Evolutionary conservation across 371 early-diverging fungal genomes (phyloP).

Genomic region (Syncephalastrum racemosum): DNA sequence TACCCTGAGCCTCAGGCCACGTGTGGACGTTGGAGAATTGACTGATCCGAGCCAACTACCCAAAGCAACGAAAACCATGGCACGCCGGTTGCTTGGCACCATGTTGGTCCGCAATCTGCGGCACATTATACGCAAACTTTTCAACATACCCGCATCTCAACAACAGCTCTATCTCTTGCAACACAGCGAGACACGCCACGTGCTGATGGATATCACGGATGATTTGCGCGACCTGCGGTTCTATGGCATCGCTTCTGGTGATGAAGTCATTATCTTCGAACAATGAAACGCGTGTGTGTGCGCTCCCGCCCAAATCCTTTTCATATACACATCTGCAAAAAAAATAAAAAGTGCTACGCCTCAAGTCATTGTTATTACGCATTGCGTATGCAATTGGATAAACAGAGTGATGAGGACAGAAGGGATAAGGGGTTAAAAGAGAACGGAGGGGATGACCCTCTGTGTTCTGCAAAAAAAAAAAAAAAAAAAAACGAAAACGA

Average conservation of each 20-base stretch:
- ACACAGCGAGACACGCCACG: conserved; percentile 7
- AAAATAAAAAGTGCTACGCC: too few species aligned
- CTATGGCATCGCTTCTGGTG: conserved; percentile 32
- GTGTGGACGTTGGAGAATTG: too few species aligned
- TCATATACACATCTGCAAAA: too few species aligned
- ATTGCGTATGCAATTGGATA: too few species aligned
- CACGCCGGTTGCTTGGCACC: conserved; percentile 52
- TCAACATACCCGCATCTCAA: conserved; percentile 32
- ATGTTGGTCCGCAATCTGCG: conserved; percentile 43
- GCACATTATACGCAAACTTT: conserved; percentile 38
- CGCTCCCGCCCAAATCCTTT: too few species aligned
- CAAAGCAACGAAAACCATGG: conserved; percentile 22
- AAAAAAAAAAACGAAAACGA: too few species aligned
- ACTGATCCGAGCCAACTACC: conserved; percentile 15
- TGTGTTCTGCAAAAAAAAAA: too few species aligned
- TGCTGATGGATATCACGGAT: conserved; percentile 39
- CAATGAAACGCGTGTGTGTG: neutral
- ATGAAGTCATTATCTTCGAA: conserved; percentile 24
- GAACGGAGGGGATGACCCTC: too few species aligned
- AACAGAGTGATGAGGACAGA: too few species aligned
- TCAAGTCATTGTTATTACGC: too few species aligned
- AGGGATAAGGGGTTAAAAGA: too few species aligned
- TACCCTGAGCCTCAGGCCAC: too few species aligned
- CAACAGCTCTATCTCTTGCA: conserved; percentile 36
- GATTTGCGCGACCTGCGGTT: conserved; percentile 45